Evolutionary conservation across 78 protist species (phyloP).

Genomic region (Planoprotostelium fungivorum): DNA sequence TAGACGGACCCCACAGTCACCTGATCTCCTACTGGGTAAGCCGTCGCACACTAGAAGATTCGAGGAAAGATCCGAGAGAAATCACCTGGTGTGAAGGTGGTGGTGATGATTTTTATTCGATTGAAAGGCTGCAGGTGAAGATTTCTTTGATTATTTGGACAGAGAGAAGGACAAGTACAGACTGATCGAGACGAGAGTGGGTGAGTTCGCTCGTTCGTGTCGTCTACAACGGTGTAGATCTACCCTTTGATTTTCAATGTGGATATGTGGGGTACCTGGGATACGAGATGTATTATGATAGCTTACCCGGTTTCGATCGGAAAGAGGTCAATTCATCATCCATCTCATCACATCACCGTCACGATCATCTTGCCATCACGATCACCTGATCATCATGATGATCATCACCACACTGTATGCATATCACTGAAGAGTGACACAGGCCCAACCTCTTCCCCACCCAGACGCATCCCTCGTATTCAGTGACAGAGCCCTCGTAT

Average conservation of each 20-base stretch:
- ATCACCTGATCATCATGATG: not conserved
- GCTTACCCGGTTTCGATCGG: not conserved
- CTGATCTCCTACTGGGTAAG: no score
- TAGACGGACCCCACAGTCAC: no score
- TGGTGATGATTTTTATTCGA: not conserved
- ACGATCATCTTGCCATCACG: not conserved
- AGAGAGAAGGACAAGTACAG: not conserved
- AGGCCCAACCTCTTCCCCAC: not conserved
- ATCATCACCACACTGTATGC: not conserved
- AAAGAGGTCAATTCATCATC: not conserved
- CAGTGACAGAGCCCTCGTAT: not conserved
- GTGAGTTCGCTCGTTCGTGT: not conserved
- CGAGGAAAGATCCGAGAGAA: not conserved
- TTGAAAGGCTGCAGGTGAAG: not conserved
- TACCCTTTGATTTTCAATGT: conserved; percentile 41
- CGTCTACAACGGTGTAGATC: not conserved
- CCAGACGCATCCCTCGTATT: not conserved
- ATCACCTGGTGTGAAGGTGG: not conserved
- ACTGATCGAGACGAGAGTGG: not conserved
- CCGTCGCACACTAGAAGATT: no score
- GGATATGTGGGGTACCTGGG: conserved; percentile 77
- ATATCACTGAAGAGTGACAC: not conserved
- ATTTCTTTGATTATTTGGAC: not conserved
- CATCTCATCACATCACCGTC: not conserved
- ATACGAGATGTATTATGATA: conserved; percentile 43